phyloP scores from a whole-genome alignment of 192 early-diverging fungal species.

The Backusella tarrabulga region DNA sequence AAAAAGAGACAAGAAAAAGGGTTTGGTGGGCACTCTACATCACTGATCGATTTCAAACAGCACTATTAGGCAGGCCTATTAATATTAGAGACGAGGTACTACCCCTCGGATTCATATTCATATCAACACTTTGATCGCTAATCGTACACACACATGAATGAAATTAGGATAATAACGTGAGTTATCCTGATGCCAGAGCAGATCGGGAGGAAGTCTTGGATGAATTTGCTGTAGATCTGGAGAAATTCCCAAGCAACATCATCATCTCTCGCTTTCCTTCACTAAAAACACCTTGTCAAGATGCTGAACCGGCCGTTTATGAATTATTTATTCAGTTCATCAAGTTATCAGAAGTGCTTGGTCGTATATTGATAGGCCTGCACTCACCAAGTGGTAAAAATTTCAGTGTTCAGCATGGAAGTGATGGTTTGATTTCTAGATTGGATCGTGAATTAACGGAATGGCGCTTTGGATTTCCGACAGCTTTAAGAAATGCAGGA shows the following conservation, averaged over 20 bases:
- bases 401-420: constrained; percentile 19
- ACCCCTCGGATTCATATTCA: background rate
- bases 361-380: constrained; percentile 18
- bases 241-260: background rate
- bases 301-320: background rate
- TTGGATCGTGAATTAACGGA: constrained; percentile 23
- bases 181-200: constrained; percentile 14
- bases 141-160: background rate
- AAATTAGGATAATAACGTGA: constrained; percentile 13
- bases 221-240: background rate
- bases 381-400: constrained; percentile 21
- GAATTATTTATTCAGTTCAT: constrained; percentile 23
- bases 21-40: constrained; percentile 11
- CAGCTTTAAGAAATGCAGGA: background rate
- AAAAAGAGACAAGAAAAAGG: constrained; percentile 7
- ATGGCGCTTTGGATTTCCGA: constrained; percentile 17
- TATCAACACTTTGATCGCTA: background rate
- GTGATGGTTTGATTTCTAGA: constrained; percentile 17
- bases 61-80: constrained; percentile 1
- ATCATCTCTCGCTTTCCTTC: constrained; percentile 14
- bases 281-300: background rate
- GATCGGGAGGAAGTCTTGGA: constrained; percentile 18
- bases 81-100: constrained; percentile 8
- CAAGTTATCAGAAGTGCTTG: constrained; percentile 23
- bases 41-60: constrained; percentile 4